Evolutionary conservation across 108 stramenopile genomes (phyloP).

Genomic region (Ochromonas danica): DNA sequence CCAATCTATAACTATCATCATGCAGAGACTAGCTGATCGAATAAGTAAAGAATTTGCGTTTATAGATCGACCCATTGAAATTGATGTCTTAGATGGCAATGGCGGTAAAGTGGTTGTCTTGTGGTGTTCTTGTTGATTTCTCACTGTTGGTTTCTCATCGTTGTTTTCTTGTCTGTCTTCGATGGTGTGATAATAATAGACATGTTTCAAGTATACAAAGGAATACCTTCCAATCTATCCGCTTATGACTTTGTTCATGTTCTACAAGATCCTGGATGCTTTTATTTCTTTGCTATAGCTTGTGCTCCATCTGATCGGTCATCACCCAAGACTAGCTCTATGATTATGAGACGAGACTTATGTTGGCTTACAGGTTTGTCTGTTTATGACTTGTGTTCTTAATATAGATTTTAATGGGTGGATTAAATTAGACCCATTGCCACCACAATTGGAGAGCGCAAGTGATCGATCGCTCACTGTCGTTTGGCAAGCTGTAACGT

Average conservation of each 20-base stretch:
- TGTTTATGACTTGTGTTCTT: too few species aligned
- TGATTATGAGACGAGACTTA: not conserved
- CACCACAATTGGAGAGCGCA: not conserved
- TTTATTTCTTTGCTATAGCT: constrained; percentile 5
- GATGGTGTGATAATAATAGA: not conserved
- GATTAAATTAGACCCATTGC: constrained; percentile 3
- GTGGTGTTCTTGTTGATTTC: too few species aligned
- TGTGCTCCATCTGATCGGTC: not conserved
- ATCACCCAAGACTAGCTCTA: not conserved
- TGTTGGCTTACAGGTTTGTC: constrained; percentile 33
- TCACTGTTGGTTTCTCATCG: too few species aligned
- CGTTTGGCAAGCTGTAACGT: not conserved
- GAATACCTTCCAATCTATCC: not conserved
- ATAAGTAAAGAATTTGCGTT: not conserved
- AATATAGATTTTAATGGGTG: too few species aligned
- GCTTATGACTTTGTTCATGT: not conserved
- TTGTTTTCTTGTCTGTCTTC: too few species aligned
- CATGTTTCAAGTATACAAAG: constrained; percentile 6
- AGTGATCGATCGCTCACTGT: not conserved
- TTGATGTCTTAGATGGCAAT: constrained; percentile 1
- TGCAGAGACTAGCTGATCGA: constrained; percentile 9
- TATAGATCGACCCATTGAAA: not conserved
- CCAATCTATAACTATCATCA: not conserved
- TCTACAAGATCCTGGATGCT: not conserved
- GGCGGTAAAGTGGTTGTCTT: constrained; percentile 1